Percentiles rank a stretch among this genome's conserved stretches.
Evolutionary conservation across 345 rosid genomes (phyloP).

Genomic region (Odontarrhena argentea): DNA sequence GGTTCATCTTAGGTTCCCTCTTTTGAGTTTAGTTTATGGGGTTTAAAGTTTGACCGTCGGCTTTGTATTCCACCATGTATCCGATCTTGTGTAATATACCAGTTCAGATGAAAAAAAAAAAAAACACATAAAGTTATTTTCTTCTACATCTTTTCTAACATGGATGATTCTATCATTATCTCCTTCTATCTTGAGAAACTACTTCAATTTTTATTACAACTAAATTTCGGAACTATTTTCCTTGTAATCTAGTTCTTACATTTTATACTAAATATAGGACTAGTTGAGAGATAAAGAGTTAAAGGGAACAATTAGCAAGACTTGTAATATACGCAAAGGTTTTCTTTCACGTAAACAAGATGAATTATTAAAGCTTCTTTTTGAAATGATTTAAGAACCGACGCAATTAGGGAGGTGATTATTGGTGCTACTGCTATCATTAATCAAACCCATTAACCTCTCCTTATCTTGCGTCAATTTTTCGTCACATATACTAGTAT

Average conservation of each 20-base stretch:
- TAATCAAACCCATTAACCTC: slow-evolving; percentile 19
- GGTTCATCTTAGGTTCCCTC: too few relatives aligned
- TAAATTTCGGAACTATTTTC: too few relatives aligned
- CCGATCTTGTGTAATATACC: too few relatives aligned
- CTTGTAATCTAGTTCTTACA: background rate
- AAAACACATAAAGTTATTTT: too few relatives aligned
- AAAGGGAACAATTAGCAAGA: background rate
- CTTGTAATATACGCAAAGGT: slow-evolving; percentile 24
- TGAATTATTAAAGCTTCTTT: background rate
- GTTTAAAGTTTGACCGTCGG: too few relatives aligned
- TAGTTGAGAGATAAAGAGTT: background rate
- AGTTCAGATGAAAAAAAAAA: too few relatives aligned
- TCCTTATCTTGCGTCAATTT: background rate
- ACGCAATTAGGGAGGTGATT: slow-evolving; percentile 19
- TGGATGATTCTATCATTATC: too few relatives aligned
- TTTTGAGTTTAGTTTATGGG: too few relatives aligned
- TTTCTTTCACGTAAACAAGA: slow-evolving; percentile 9
- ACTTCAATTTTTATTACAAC: too few relatives aligned
- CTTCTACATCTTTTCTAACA: too few relatives aligned
- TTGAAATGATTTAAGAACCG: slow-evolving; percentile 1
- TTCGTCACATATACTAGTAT: background rate
- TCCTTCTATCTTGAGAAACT: too few relatives aligned
- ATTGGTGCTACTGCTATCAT: slow-evolving; percentile 21
- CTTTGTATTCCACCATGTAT: too few relatives aligned
- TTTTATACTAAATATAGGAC: background rate